Base-by-base conservation (phyloP, 164 flowering plant genomes). In the Annona cherimola region DNA sequence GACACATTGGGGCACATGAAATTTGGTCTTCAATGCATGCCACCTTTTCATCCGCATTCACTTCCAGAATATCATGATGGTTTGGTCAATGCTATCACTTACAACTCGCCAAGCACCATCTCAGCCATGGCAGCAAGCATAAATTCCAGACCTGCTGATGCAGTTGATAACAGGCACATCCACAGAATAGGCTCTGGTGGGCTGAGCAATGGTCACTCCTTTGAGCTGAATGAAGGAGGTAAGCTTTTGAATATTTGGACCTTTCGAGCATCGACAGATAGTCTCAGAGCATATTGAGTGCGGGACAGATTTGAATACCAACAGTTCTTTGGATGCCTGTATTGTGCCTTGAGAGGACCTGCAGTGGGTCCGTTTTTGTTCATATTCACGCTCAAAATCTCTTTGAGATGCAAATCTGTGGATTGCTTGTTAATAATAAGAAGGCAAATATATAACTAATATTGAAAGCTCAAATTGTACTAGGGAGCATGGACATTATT, bases 21-120 rank as follows among this genome's bases (percentile, higher is more conserved):
- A 39, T 80, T 83, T 71, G 84, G 81, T 42, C 75, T 77, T 70
- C 91, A 76, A 61, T 66, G 73, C 66, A 42, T 75, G 67, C 79
- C 84, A 35, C 19, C 7, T 46, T 74, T 69, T 69, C 76, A 74
- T 61, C 71, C 76, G 19, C 76, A 87, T 81, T 93, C 96, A 19
- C 81, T 93, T 61, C 92, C 94, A 16, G 96, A 90, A 44, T 81
- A 77, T 19, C 84, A 71, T 78, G 84, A 86, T 82, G 79, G 74
- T 76, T 77, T 89, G 45, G 72, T 78, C 66, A 79, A 76, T 75
- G 80, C 77, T 65, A 26, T 73, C 74, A 79, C 81, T 19, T 84
- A 70, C 75, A 86, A 81, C 61, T 84, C 90, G 63, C 69, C 85
- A 1, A 71, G 82, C 66, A 69, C 79, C 45, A 65, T 76, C 42